Conservation (phyloP, 768 basidiomycete genomes). For the Kondoa subrosea region DNA sequence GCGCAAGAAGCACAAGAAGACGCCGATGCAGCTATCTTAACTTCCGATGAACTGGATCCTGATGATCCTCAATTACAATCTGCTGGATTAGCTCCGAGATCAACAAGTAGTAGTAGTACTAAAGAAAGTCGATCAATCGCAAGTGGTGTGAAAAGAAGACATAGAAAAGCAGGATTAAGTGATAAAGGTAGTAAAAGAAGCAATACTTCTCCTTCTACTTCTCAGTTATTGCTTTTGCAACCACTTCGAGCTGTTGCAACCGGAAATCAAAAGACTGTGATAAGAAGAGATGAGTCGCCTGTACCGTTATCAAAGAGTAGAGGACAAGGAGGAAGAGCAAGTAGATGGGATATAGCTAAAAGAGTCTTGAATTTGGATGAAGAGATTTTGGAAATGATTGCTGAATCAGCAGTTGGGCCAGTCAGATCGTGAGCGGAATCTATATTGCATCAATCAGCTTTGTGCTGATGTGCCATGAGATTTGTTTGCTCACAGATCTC, state of each 20-base stretch:
- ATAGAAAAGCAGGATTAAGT: constrained; percentile 13
- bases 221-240: not conserved
- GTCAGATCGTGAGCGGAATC: too few relatives aligned
- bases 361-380: constrained; percentile 11
- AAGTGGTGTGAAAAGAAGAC: constrained; percentile 7
- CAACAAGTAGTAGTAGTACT: too few relatives aligned
- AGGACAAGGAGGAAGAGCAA: too few relatives aligned
- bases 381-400: constrained; percentile 11
- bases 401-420: constrained; percentile 6
- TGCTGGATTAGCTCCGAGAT: not conserved
- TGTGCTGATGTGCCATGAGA: not conserved
- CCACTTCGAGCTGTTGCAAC: not conserved
- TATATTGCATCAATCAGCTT: too few relatives aligned
- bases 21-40: not conserved
- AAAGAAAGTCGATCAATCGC: not conserved
- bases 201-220: constrained; percentile 10
- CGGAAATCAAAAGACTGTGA: not conserved
- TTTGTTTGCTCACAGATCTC: not conserved
- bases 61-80: not conserved
- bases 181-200: constrained; percentile 20
- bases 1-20: too few relatives aligned
- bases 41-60: not conserved
- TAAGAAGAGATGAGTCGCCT: not conserved
- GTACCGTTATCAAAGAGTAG: not conserved
- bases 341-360: not conserved